A percentile compares a stretch with the other conserved stretches of the same genome.
phyloP scores from a whole-genome alignment of 352 stramenopile genomes.

The Phytophthora fragariae region DNA sequence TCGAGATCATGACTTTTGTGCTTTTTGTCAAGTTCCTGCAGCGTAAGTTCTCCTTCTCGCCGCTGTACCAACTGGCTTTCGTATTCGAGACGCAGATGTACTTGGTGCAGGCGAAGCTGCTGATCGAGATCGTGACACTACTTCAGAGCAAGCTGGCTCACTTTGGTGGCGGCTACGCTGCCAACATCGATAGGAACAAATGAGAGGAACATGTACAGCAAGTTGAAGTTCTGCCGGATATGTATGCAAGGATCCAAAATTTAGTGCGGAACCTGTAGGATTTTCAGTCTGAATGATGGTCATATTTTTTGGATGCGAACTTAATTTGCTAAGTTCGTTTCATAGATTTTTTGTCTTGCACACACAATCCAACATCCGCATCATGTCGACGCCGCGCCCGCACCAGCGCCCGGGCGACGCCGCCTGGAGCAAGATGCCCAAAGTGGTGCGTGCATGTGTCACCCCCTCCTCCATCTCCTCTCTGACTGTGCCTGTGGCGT shows the following conservation, averaged over 20 bases:
- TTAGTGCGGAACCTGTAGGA: neutral
- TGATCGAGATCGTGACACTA: slow-evolving; percentile 9
- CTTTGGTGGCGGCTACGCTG: slow-evolving; percentile 3
- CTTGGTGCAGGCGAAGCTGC: slow-evolving; percentile 2
- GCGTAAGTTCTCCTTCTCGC: slow-evolving; percentile 9
- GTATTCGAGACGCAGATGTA: slow-evolving; percentile 9
- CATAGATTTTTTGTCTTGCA: no score
- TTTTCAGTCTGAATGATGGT: no score
- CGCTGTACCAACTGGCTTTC: slow-evolving; percentile 14
- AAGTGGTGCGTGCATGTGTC: slow-evolving; percentile 72
- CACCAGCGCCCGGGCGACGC: slow-evolving; percentile 78
- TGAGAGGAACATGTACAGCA: neutral
- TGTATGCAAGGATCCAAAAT: neutral
- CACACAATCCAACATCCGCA: neutral
- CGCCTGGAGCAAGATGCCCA: slow-evolving; percentile 95
- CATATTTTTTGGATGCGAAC: neutral
- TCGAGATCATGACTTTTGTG: slow-evolving; percentile 46
- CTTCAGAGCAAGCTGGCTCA: slow-evolving; percentile 1
- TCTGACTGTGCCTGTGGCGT: neutral
- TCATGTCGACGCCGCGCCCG: slow-evolving; percentile 66
- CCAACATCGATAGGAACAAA: neutral
- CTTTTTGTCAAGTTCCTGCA: slow-evolving; percentile 32
- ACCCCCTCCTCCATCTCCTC: neutral
- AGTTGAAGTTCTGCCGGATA: neutral
- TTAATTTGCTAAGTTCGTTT: neutral